Base-by-base conservation (phyloP, 306 rosid genomes). In the Echinosophora koreensis region DNA sequence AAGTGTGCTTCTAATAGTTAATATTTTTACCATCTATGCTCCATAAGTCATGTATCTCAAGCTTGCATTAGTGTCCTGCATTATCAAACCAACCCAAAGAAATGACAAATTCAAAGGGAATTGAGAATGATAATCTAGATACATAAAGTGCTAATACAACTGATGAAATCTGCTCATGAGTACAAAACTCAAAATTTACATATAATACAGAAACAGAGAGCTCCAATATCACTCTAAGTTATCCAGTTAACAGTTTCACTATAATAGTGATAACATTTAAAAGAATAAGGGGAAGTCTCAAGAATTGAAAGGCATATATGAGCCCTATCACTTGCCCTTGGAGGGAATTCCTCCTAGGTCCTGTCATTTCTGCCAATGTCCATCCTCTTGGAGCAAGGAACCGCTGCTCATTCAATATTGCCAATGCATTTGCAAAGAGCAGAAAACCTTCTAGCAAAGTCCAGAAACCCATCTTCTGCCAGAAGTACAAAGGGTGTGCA, bases 321-420 rank as follows among this genome's bases (percentile, higher is more conserved):
- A 94, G 77, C 44, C 93, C 92, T 51, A 90, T 84, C 41, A 92
- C 72, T 88, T 84, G 92, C 51, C 93, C 97, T 77, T 90, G 89
- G 14, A 90, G 73, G 8, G 95, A 69, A 67, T 78, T 90, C 44
- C 93, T 88, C 58, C 70, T 16, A 5, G 80, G 89, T 67, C 91
- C 86, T 17, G 89, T 77, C 67, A 89, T 60, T 46, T 84, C 94
- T 37, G 86, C 77, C 59, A 90, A 46, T 16, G 93, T 88, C 97
- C 97, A 94, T 62, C 95, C 92, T 88, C 97, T 92, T 5, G 84
- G 88, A 56, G 88, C 89, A 14, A 92, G 93, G 71, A 94, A 94
- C 14, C 97, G 81, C 61, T 92, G 97, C 80, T 94, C 98, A n/a
- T 94, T 94, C 83, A 88, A 80, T 49, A 92, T 88, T n/a, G 97